Base-by-base conservation (phyloP, 2,329 filamentous ascomycete species). In the Alternaria conjuncta region DNA sequence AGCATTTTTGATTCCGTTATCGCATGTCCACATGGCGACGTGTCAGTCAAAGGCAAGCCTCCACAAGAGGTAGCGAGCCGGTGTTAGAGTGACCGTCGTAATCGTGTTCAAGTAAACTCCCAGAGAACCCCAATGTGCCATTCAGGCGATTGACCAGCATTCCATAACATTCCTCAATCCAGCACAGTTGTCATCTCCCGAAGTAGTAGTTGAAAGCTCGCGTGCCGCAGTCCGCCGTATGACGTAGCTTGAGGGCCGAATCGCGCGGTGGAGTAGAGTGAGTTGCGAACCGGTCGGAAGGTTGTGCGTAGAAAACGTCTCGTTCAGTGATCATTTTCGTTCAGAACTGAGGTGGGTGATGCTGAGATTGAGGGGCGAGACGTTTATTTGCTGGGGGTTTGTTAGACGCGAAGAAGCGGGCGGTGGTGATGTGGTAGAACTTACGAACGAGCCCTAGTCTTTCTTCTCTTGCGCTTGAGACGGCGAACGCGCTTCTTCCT, bases 401-500 rank as follows among this genome's bases (percentile, higher is more conserved):
- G 66, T 71, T 60, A 73, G 70, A 53, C 12, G 30, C n/a, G 12
- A 11, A 43, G 21, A 15, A 21, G 30, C 32, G 23, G 58, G 9
- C 41, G 44, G 11, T 23, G 30, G 20, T 28, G 26, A 51, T 21
- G 12, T 30, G 12, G 45, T 45, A 28, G 44, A 69, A 85, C 94
- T 89, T 89, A 98, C 96, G 90, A 94, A 87, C 96, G 88, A 81
- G 95, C 96, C 84, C 96, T 90, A 87, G 96, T 97, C 95, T 99
- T 99, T 94, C 96, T 96, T 88, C 96, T 94, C 94, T 99, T 99
- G 84, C 94, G 92, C 92, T 98, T 98, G 85, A 99, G 93, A 86
- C 96, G 91, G 82, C 96, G 90, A 87, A 97, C 94, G 85, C 96
- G 90, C 95, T 99, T 99, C 92, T 99, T 99, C 89, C 95, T 96